Evolutionary conservation across 1,139 yeast genomes (phyloP).

Genomic region (Scheffersomyces quercinus): DNA sequence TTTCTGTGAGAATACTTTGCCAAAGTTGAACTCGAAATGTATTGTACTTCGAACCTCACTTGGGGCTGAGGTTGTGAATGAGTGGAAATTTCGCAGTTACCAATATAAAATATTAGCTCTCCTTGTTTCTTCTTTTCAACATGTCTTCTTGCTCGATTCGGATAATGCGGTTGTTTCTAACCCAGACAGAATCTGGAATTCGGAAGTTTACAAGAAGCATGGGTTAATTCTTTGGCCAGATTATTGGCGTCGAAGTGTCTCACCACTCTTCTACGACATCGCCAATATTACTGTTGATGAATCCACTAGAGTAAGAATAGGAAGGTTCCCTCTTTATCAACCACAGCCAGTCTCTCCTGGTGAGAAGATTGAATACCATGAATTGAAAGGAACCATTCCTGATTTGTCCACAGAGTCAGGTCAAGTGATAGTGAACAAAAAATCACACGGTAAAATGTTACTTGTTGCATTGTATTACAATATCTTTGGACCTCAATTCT

Average conservation of each 20-base stretch:
- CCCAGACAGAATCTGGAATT: slow-evolving; percentile 21
- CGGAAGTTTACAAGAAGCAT: slow-evolving; percentile 26
- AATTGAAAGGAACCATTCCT: slow-evolving; percentile 16
- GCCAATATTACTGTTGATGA: slow-evolving; percentile 11
- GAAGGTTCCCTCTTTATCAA: not conserved
- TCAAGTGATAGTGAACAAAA: slow-evolving; percentile 15
- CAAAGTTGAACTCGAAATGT: slow-evolving; percentile 1
- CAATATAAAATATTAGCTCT: slow-evolving; percentile 18
- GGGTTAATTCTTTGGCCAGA: slow-evolving; percentile 21
- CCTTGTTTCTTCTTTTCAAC: slow-evolving; percentile 16
- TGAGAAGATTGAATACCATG: slow-evolving; percentile 6
- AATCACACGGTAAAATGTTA: slow-evolving; percentile 13
- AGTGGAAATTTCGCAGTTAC: slow-evolving; percentile 6
- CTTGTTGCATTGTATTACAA: slow-evolving; percentile 17
- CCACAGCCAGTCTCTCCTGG: slow-evolving; percentile 2
- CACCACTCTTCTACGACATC: slow-evolving; percentile 14
- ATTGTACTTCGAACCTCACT: slow-evolving; percentile 3
- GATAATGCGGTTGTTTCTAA: slow-evolving; percentile 15
- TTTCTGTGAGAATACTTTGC: slow-evolving; percentile 1
- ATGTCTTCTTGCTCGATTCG: slow-evolving; percentile 17
- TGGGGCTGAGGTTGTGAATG: slow-evolving; percentile 1
- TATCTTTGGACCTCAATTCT: slow-evolving; percentile 14
- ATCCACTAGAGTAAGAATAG: slow-evolving; percentile 1
- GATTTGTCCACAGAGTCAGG: slow-evolving; percentile 18
- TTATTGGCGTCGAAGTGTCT: slow-evolving; percentile 17